These are phyloP conservation scores for Metschnikowia sp. DNA, from an alignment of 805 yeast species.

Conservation along the genomic window DNA sequence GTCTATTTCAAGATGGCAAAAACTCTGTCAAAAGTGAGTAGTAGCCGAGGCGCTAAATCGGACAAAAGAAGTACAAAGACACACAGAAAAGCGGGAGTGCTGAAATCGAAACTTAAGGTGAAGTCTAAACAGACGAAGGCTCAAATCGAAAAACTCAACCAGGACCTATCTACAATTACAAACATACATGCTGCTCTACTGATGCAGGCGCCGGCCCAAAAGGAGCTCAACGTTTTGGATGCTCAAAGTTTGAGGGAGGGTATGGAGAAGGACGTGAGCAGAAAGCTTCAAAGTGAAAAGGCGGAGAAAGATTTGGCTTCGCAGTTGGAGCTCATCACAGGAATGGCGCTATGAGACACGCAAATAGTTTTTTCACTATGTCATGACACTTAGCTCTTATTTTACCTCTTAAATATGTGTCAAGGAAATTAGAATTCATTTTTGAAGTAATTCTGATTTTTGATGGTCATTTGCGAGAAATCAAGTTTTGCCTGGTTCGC, in stretches of 20 bases:
- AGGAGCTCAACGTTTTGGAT: conserved; percentile 32
- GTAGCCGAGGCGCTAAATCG: neutral
- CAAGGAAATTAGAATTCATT: too few relatives aligned
- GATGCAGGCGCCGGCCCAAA: conserved; percentile 12
- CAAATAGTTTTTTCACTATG: too few relatives aligned
- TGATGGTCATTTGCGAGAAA: too few relatives aligned
- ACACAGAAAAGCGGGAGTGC: conserved; percentile 1
- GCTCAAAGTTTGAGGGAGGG: conserved; percentile 35
- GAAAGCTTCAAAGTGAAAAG: conserved; percentile 24
- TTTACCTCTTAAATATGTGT: too few relatives aligned
- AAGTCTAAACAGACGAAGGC: conserved; percentile 30
- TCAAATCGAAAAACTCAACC: conserved; percentile 33
- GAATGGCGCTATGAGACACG: conserved; percentile 25
- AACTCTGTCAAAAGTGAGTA: neutral
- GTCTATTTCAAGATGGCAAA: neutral
- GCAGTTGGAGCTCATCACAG: conserved; percentile 48
- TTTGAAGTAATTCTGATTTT: too few relatives aligned
- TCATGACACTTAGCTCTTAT: too few relatives aligned
- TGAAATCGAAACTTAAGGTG: conserved; percentile 12
- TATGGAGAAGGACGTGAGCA: conserved; percentile 35
- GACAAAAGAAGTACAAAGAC: neutral
- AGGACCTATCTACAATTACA: conserved; percentile 23
- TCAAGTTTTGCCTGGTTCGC: too few relatives aligned
- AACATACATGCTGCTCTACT: conserved; percentile 14
- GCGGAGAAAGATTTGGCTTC: conserved; percentile 40